Base-by-base conservation (phyloP, 306 rosid genomes). In the Pyrus betulifolia region DNA sequence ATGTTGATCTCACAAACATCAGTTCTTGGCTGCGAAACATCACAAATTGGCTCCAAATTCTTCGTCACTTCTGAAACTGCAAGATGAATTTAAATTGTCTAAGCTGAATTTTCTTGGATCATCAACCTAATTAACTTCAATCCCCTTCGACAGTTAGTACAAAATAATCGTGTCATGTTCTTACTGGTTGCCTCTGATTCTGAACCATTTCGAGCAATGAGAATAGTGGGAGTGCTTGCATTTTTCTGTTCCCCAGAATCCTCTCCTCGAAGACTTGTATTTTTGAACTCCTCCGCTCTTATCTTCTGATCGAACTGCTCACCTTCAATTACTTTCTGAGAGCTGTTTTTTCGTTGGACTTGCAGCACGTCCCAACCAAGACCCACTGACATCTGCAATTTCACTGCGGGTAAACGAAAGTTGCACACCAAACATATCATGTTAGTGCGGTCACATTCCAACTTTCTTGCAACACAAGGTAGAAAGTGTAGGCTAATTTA, bases 1-100 rank as follows among this genome's bases (percentile, higher is more conserved):
- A 83, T 86, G 61, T 38, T 51, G 52, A 91, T 70, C 65, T 94
- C 89, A 51, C 98, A 94, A 61, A 79, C 86, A 40, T 87, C 90
- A 42, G 94, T 88, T 72, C 90, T 82, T 66, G 72, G 52, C 73
- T 87, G 86, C 78, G 77, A 81, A 51, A 70, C 49, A 67, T 74
- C 79, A 82, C 96, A 94, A 1, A 76, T 49, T 60, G 84, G 85
- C 78, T 80, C 81, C 65, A 70, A 60, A 54, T 76, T 82, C 81
- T 78, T 81, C 52, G 35, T 22, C 79, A 61, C 59, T 76, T 79
- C 78, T 76, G 71, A 52, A 44, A 54, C 88, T 79, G 86, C 76
- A 83, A 57, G 59, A 67, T 61, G 66, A 67, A 79, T 63, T 25
- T 23, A 60, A 28, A 46, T 59, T 5, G 49, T 44, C 14, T 44